A percentile compares a stretch with the other conserved stretches of the same genome.
These are phyloP conservation scores for Penicillium psychrosexuale DNA, from an alignment of 2,329 filamentous ascomycete genomes.

Conservation along the genomic window DNA sequence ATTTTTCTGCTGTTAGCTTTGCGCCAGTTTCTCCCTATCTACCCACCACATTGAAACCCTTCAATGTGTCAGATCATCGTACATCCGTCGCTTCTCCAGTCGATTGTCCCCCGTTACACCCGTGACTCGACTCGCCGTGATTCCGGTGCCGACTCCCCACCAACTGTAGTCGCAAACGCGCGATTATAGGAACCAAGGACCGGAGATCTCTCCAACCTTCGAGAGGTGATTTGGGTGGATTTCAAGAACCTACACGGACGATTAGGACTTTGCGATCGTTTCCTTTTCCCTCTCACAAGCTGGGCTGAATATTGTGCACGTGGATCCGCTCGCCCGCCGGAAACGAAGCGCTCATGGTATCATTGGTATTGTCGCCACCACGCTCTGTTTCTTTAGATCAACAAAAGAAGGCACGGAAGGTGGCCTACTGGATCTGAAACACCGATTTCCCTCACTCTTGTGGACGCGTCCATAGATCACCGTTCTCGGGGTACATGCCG, in stretches of 20 bases:
- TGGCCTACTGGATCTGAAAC: slow-evolving; percentile 1
- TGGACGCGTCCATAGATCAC: slow-evolving; percentile 5
- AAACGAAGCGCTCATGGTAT: slow-evolving; percentile 20
- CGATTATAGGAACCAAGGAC: slow-evolving; percentile 16
- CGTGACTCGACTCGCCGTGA: slow-evolving; percentile 18
- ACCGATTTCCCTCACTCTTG: neutral
- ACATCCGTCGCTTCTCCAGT: slow-evolving; percentile 14
- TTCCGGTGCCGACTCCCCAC: slow-evolving; percentile 15
- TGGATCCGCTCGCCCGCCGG: slow-evolving; percentile 16
- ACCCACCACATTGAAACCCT: slow-evolving; percentile 7
- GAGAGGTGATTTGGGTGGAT: neutral
- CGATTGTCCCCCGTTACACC: slow-evolving; percentile 24
- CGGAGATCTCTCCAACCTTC: neutral
- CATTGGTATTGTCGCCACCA: slow-evolving; percentile 14
- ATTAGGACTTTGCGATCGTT: slow-evolving; percentile 7
- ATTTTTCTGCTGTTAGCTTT: slow-evolving; percentile 22
- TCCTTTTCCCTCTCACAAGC: slow-evolving; percentile 1
- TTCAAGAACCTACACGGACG: neutral
- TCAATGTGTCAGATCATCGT: slow-evolving; percentile 24
- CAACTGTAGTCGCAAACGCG: slow-evolving; percentile 22
- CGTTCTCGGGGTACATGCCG: slow-evolving; percentile 25
- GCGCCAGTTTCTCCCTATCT: slow-evolving; percentile 1
- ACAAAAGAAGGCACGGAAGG: slow-evolving; percentile 1
- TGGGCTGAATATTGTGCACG: slow-evolving; percentile 12
- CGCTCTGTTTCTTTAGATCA: slow-evolving; percentile 13